phyloP scores from a whole-genome alignment of 768 basidiomycete species.

The Cystobasidium tubakii region DNA sequence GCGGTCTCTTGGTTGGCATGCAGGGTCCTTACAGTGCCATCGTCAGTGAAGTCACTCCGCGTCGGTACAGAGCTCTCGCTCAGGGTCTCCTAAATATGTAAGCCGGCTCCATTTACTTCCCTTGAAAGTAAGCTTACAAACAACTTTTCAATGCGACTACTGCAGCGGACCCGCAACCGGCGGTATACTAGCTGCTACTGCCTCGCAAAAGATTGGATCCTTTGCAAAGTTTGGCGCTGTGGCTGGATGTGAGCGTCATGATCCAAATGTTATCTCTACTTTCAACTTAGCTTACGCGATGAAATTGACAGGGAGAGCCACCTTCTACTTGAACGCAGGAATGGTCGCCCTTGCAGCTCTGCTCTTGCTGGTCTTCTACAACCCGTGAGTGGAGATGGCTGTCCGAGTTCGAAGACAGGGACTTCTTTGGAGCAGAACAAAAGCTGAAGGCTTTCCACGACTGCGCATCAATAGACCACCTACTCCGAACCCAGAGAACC shows the following conservation, averaged over 20 bases:
- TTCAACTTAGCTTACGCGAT: background rate
- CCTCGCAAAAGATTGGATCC: background rate
- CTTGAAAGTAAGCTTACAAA: too few species aligned
- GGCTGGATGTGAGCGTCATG: background rate
- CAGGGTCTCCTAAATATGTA: background rate
- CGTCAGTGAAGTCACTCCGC: constrained; percentile 1
- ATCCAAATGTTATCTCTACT: background rate
- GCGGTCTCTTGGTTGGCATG: background rate
- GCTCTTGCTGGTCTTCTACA: background rate
- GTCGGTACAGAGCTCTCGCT: background rate
- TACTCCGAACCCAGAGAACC: background rate
- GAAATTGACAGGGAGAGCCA: background rate
- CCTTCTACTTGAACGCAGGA: background rate
- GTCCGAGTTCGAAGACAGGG: background rate
- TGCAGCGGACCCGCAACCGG: background rate
- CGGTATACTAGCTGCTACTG: background rate
- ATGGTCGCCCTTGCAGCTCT: background rate
- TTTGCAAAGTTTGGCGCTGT: background rate
- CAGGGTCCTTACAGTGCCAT: constrained; percentile 3
- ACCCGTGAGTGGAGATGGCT: background rate
- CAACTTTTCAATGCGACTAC: too few species aligned
- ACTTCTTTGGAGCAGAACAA: background rate
- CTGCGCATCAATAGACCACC: background rate
- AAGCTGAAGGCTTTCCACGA: background rate
- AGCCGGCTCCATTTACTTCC: background rate